Percentiles rank a stretch among this genome's conserved stretches.
Evolutionary conservation across 1,284 basidiomycete species (phyloP).

Genomic region (Cutaneotrichosporon cyanovorans): DNA sequence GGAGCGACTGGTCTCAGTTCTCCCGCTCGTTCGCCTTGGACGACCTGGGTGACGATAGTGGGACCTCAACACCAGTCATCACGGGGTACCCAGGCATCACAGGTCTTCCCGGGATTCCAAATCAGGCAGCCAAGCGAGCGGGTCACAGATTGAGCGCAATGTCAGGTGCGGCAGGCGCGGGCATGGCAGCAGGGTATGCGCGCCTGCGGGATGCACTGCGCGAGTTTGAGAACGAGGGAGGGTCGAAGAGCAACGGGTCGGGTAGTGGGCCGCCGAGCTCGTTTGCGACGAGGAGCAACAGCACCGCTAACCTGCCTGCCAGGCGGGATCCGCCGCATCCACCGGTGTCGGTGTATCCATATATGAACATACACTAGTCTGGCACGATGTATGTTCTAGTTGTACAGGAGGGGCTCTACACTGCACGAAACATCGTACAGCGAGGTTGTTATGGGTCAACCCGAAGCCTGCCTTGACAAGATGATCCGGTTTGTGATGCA

Average conservation of each 20-base stretch:
- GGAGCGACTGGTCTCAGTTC: slow-evolving; percentile 63
- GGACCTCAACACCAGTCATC: slow-evolving; percentile 4
- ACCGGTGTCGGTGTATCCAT: not conserved
- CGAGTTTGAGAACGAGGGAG: slow-evolving; percentile 35
- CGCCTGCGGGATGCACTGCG: slow-evolving; percentile 41
- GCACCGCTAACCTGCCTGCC: not conserved
- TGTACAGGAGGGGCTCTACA: too few relatives aligned
- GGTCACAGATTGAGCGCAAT: slow-evolving; percentile 29
- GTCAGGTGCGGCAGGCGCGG: slow-evolving; percentile 38
- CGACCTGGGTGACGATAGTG: slow-evolving; percentile 16
- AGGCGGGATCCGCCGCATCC: not conserved
- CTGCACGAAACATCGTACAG: too few relatives aligned
- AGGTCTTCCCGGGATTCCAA: not conserved
- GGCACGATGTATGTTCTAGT: too few relatives aligned
- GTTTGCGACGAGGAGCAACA: not conserved
- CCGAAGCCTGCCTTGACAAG: too few relatives aligned
- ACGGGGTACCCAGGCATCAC: too few relatives aligned
- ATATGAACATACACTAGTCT: slow-evolving; percentile 1
- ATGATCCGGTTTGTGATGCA: too few relatives aligned
- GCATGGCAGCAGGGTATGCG: slow-evolving; percentile 42
- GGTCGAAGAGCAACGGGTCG: not conserved
- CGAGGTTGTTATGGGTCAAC: too few relatives aligned
- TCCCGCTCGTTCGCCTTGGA: slow-evolving; percentile 36
- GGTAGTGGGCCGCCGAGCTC: not conserved
- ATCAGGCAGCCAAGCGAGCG: not conserved